Conservation (phyloP, 768 basidiomycete species). For the Boletus speciosus region DNA sequence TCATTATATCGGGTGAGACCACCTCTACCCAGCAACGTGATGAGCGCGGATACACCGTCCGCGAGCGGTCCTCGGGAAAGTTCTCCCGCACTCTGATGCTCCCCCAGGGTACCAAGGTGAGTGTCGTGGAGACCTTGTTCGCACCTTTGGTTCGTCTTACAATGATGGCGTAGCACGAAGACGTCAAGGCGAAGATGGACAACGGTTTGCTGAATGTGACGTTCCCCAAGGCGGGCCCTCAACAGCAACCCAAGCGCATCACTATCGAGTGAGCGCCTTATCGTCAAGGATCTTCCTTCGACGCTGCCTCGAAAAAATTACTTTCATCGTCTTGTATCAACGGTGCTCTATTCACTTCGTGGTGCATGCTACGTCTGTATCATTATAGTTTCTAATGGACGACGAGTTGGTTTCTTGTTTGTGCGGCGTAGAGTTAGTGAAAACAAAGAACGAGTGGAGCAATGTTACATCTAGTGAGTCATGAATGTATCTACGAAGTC, state of each 20-base stretch:
- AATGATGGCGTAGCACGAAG: conserved; percentile 20
- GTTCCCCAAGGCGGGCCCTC: conserved; percentile 47
- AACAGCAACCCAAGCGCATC: conserved; percentile 44
- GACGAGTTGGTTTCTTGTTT: background rate
- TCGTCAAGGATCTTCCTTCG: no score
- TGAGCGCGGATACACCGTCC: conserved; percentile 34
- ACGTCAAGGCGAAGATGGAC: conserved; percentile 46
- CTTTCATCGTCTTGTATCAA: background rate
- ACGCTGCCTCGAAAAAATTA: background rate
- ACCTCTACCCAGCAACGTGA: conserved; percentile 32
- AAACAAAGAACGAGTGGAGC: background rate
- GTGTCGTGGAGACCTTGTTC: background rate
- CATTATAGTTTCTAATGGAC: background rate
- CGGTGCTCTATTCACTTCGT: background rate
- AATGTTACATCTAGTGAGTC: background rate
- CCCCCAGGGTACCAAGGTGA: conserved; percentile 47
- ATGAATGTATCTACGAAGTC: background rate
- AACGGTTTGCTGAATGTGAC: conserved; percentile 50
- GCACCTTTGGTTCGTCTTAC: background rate
- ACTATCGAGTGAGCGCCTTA: conserved; percentile 20
- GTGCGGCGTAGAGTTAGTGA: background rate
- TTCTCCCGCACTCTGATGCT: conserved; percentile 48
- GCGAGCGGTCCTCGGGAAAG: conserved; percentile 47
- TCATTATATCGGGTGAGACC: conserved; percentile 51
- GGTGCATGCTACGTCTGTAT: background rate